phyloP scores from a whole-genome alignment of 805 yeast genomes.

The Wickerhamomyces rabaulensis region DNA sequence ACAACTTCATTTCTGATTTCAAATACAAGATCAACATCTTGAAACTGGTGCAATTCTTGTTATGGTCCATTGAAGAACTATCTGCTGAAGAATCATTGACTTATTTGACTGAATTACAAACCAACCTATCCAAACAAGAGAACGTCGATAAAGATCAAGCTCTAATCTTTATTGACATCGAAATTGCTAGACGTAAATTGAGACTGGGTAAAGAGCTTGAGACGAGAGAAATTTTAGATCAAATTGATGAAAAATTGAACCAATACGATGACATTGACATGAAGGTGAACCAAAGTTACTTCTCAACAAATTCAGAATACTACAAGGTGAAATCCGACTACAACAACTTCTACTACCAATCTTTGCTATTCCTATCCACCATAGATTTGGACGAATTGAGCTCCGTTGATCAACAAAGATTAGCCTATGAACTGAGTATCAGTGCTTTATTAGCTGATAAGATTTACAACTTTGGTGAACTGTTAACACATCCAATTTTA shows the following conservation, averaged over 20 bases:
- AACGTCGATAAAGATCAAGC: slow-evolving; percentile 47
- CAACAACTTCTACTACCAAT: slow-evolving; percentile 74
- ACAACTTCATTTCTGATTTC: slow-evolving; percentile 63
- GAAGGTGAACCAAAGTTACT: slow-evolving; percentile 76
- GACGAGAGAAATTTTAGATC: slow-evolving; percentile 65
- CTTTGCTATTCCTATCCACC: slow-evolving; percentile 78
- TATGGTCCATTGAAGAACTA: slow-evolving; percentile 44
- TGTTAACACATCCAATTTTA: slow-evolving; percentile 83
- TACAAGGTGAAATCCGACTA: slow-evolving; percentile 73
- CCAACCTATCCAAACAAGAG: slow-evolving; percentile 38
- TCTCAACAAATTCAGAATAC: slow-evolving; percentile 72
- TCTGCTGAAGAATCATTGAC: slow-evolving; percentile 43
- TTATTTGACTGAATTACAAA: slow-evolving; percentile 39
- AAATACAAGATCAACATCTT: slow-evolving; percentile 71
- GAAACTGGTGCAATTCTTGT: slow-evolving; percentile 70
- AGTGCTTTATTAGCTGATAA: slow-evolving; percentile 89
- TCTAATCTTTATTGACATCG: slow-evolving; percentile 53
- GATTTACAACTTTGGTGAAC: slow-evolving; percentile 93
- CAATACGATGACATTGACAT: slow-evolving; percentile 48
- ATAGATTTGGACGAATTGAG: slow-evolving; percentile 42
- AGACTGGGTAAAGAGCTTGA: slow-evolving; percentile 48
- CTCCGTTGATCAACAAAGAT: slow-evolving; percentile 35
- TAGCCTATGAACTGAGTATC: slow-evolving; percentile 73
- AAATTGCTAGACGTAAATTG: slow-evolving; percentile 69
- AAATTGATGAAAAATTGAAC: slow-evolving; percentile 54